Base-by-base conservation (phyloP, 169 alveolate species). In the Blepharisma undulans region DNA sequence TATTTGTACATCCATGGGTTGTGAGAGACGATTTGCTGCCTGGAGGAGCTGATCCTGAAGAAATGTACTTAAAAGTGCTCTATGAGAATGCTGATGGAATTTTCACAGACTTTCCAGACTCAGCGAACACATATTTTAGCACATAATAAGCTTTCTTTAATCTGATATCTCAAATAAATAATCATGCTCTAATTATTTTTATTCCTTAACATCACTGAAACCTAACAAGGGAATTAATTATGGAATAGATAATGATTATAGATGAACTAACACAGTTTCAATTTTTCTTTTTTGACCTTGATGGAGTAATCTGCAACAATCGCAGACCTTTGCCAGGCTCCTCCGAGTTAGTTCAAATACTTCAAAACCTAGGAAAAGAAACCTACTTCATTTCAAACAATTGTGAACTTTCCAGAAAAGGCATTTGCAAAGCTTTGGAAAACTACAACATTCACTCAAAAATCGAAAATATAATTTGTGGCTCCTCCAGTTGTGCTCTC, bases 101-200 rank as follows among this genome's bases (percentile, higher is more conserved):
- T 12, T 94, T 94, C 72, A 88, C 92, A 0, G 96, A 94, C 61
- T 94, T 92, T 76, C 96, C 96, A 18, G 89, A 84, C 27, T 90
- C 91, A 29, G 80, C 93, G 12, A 36, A 34, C 33, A 34, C 27
- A 4, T 82, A 48, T 74, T 82, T 82, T 59, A 82, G 61, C 80
- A 22, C 33, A 2, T 1, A 74, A 22, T 74, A 74, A 18, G 1
- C 66, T 48, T 48, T 48, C 7, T 48, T 48, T 10, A 48, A 48
- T 5, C 14, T 48, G 12, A 48, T 10, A 10, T 18, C 10, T 48
- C 7, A 48, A 48, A 36, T 36, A 3, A 48, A 48, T 5, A 10
- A 48, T 48, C 66, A 48, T 48, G 0, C 21, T 48, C 60, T 10
- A 2, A 2, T 48, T 48, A 10, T 48, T 48, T 18, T 48, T 48